Percentiles rank a stretch among this genome's conserved stretches.
Evolutionary conservation across 2,329 filamentous ascomycete genomes (phyloP).

Genomic region (Conoideocrella luteorostrata): DNA sequence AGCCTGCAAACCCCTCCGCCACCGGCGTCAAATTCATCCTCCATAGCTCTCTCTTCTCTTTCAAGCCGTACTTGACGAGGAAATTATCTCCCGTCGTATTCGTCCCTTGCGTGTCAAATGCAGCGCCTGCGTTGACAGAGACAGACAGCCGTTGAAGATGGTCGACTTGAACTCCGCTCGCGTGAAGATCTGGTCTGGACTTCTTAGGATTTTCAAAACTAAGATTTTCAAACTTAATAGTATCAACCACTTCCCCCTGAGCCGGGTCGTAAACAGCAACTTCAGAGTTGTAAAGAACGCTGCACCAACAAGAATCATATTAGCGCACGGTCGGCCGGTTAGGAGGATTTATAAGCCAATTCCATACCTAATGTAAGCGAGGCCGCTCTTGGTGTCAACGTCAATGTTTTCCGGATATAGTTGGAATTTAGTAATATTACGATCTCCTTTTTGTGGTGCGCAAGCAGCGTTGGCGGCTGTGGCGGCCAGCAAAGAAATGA

Average conservation of each 20-base stretch:
- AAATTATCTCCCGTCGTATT: slow-evolving; percentile 30
- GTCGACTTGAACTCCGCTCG: slow-evolving; percentile 30
- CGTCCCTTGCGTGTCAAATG: slow-evolving; percentile 27
- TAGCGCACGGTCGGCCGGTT: too few species aligned
- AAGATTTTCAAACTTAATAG: slow-evolving; percentile 18
- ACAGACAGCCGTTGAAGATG: slow-evolving; percentile 26
- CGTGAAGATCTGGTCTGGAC: neutral
- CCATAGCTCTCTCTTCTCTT: slow-evolving; percentile 21
- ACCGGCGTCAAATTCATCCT: slow-evolving; percentile 24
- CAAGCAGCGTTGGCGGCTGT: neutral
- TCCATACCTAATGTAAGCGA: slow-evolving; percentile 17
- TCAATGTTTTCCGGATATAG: slow-evolving; percentile 18
- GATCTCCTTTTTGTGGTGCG: neutral
- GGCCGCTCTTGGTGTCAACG: slow-evolving; percentile 13
- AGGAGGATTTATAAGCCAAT: too few species aligned
- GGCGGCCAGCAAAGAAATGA: neutral
- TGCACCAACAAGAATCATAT: too few species aligned
- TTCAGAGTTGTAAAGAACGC: slow-evolving; percentile 4
- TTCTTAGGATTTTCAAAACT: slow-evolving; percentile 20
- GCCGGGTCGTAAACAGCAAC: slow-evolving; percentile 1
- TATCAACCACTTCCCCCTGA: slow-evolving; percentile 17
- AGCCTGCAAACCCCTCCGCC: slow-evolving; percentile 25
- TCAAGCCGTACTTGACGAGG: slow-evolving; percentile 28
- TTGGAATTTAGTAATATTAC: slow-evolving; percentile 8
- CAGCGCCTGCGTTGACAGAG: slow-evolving; percentile 26